Evolutionary conservation across 495 filamentous ascomycete genomes (phyloP).

Genomic region (Cenococcum geophilum): DNA sequence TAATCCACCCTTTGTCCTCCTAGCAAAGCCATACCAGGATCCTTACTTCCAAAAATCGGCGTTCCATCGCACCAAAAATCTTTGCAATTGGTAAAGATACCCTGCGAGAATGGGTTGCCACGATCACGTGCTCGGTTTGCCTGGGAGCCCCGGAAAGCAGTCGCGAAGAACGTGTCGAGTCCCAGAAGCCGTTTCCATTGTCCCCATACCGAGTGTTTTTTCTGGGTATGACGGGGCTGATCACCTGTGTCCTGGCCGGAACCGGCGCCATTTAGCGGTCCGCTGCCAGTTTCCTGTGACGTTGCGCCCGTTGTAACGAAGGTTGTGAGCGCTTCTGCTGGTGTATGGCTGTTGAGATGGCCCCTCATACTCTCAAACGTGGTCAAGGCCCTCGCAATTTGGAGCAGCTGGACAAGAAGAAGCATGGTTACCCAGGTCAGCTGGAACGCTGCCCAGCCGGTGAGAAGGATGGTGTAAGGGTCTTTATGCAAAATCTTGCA

Average conservation of each 20-base stretch:
- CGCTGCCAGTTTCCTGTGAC: slow-evolving; percentile 47
- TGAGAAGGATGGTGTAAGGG: slow-evolving; percentile 71
- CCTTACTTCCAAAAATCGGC: slow-evolving; percentile 69
- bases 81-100: slow-evolving; percentile 76
- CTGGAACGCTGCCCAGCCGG: slow-evolving; percentile 73
- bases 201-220: slow-evolving; percentile 54
- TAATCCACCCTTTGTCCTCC: slow-evolving; percentile 80
- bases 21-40: slow-evolving; percentile 67
- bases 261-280: slow-evolving; percentile 40
- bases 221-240: slow-evolving; percentile 32
- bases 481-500: slow-evolving; percentile 73
- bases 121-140: slow-evolving; percentile 49
- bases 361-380: slow-evolving; percentile 93
- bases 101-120: slow-evolving; percentile 79
- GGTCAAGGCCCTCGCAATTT: slow-evolving; percentile 84
- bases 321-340: slow-evolving; percentile 61
- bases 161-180: slow-evolving; percentile 84
- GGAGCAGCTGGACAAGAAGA: slow-evolving; percentile 81
- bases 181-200: slow-evolving; percentile 82
- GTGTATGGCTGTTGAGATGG: slow-evolving; percentile 48
- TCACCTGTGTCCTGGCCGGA: slow-evolving; percentile 44
- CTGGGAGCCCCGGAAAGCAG: slow-evolving; percentile 50
- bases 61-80: slow-evolving; percentile 94
- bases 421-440: slow-evolving; percentile 95
- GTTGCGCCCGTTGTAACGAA: slow-evolving; percentile 70